Conservation (phyloP, 306 rosid species). For the Sicyos edulis region DNA sequence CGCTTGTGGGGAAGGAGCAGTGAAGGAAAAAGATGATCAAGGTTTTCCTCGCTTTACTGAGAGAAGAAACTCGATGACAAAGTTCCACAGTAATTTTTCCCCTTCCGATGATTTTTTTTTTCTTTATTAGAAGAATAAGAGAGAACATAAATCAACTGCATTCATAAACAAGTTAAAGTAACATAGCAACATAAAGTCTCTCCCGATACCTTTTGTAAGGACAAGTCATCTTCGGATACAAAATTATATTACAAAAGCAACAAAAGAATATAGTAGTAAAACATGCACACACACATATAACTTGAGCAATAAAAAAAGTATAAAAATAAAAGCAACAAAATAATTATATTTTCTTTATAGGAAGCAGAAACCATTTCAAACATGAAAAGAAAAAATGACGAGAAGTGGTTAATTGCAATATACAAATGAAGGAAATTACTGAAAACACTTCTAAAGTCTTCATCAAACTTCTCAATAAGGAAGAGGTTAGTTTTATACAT, state of each 20-base stretch:
- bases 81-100: background rate
- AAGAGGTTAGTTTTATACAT: background rate
- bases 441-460: background rate
- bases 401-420: background rate
- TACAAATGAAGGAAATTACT: slow-evolving; percentile 12
- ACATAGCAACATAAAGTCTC: background rate
- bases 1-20: background rate
- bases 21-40: background rate
- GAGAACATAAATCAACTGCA: slow-evolving; percentile 8
- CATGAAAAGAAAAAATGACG: background rate
- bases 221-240: background rate
- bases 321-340: background rate
- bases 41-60: background rate
- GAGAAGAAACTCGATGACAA: background rate
- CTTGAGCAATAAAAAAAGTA: background rate
- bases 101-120: background rate
- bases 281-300: no score
- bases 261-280: no score
- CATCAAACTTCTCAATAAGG: slow-evolving; percentile 14
- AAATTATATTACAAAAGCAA: background rate
- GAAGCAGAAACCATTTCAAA: no score
- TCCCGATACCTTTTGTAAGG: background rate
- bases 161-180: slow-evolving; percentile 2
- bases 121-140: background rate
- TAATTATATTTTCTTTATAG: background rate